Evolutionary conservation across 2,329 filamentous ascomycete genomes (phyloP), one percentile per base, ranked within the genome.

Genomic region (Cladophialophora chaetospira): DNA sequence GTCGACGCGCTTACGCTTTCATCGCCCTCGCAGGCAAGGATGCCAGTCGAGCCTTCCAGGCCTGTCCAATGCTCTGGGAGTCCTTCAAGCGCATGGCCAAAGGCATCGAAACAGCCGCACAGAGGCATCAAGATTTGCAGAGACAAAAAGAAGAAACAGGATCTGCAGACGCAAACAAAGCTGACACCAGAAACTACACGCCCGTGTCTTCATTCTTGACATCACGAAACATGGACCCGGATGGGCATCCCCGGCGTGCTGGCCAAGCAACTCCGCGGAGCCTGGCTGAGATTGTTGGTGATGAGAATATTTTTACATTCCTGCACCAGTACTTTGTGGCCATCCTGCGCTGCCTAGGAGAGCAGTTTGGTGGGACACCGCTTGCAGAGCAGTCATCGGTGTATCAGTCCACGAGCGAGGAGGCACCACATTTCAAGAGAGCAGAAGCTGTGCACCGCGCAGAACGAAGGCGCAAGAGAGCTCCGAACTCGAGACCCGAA

Each of bases 131-230:
- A 61, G 75, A 77, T 56, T 70, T 72, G 46, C 73, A 78, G 53
- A 74, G 75, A 58, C 67, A 66, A 10, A 71, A 73, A n/a, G 73
- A 77, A 28, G 73, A 75, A 55, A 47, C 60, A n/a, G 53, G 61
- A 38, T 42, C 56, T 5, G 51, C 38, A 15, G 45, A 52, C 11
- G 26, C 45, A 5, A 40, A 19, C 17, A 61, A 21, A 59, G 21
- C 46, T 29, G 53, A 50, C 21, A 33, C 58, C 9, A 58, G 50
- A 21, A 77, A 76, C 56, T 80, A 81, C 61, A 81, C 79, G 0
- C 80, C 80, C 10, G 77, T 83, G 11, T 83, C 80, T 1, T 83
- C 81, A 1, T 84, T 84, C 67, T 71, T 84, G 17, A 81, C 81
- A 1, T 80, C 80, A 29, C 80, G 82, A 45, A 76, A 74, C 31